Percentiles rank a stretch among this genome's conserved stretches.
These are phyloP conservation scores for Rhytidiadelphus loreus DNA, from an alignment of 225 moss, liverwort and hornwort species.

Conservation along the genomic window DNA sequence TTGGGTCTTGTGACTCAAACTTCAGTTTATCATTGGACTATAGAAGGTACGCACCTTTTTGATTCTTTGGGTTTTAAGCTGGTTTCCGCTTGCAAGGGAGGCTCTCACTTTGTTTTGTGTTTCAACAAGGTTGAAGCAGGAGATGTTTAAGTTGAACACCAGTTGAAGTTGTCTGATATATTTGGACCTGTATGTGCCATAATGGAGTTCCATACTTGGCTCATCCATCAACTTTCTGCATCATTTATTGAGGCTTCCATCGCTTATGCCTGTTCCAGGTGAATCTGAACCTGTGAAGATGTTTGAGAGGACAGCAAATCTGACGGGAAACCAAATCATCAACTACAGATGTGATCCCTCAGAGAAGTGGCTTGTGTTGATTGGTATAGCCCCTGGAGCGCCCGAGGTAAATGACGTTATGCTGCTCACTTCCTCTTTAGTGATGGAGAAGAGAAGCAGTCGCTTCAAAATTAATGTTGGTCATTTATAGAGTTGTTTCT, in stretches of 20 bases:
- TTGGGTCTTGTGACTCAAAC: conserved; percentile 86
- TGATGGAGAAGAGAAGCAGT: neutral
- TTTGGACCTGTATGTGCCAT: neutral
- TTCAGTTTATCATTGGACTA: conserved; percentile 84
- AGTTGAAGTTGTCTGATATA: neutral
- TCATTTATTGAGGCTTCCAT: neutral
- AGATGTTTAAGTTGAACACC: neutral
- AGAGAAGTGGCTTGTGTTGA: conserved; percentile 94
- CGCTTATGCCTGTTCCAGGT: conserved; percentile 21
- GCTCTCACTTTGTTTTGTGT: neutral
- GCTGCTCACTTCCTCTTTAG: neutral
- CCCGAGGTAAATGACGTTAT: conserved; percentile 44
- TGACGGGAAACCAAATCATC: conserved; percentile 85
- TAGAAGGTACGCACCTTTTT: conserved; percentile 57
- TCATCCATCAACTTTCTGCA: neutral
- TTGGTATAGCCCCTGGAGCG: conserved; percentile 89
- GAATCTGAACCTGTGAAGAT: conserved; percentile 85
- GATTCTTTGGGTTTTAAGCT: neutral
- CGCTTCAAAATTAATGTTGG: neutral
- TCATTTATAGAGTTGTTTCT: neutral
- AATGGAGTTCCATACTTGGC: neutral
- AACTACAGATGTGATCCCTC: conserved; percentile 93
- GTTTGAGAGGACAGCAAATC: conserved; percentile 90
- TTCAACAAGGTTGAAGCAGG: neutral
- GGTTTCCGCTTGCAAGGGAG: neutral